Evolutionary conservation across 306 rosid species (phyloP), one percentile per base, ranked within the genome.

Genomic region (Sicyos baderoa): DNA sequence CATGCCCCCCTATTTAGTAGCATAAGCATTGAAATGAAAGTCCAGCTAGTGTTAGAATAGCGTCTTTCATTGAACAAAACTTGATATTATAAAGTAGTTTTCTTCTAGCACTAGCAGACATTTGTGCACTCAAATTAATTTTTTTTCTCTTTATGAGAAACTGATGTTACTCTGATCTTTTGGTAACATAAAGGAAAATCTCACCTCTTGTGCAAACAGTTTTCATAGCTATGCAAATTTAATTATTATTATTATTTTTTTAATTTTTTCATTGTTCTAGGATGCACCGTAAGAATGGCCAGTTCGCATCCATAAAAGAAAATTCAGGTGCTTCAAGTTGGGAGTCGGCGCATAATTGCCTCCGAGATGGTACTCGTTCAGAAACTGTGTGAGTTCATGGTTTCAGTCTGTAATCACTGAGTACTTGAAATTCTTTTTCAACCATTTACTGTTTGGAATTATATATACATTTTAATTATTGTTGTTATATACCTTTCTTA

Each of bases 301-400:
- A 67, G 56, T 67, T 67, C 82, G 95, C 96, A 70, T 89, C 97
- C 11, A 54, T 82, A 72, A 88, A 89, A 80, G 88, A 82, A 77
- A 75, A 74, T 80, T 82, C 96, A 48, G 83, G 88, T 63, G 73
- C 85, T 78, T 87, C 96, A 66, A 79, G 69, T 71, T 87, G 85
- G 86, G 89, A 85, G 64, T 84, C 82, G 40, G 73, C 83, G 35
- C 79, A 68, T 61, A 80, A 76, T 78, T 69, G 79, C 75, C 74
- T 52, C 77, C 96, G 84, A 80, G 91, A 84, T 78, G 90, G 87
- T 71, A 72, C 81, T 77, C 82, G 71, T 75, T 69, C 94, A n/a
- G 89, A 81, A 88, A 64, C 90, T 72, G 75, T 80, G 96, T 91
- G 86, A 85, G 97, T 87, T 84, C 77, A 68, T 42, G 64, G 19